Base-by-base conservation (phyloP, 768 basidiomycete species). In the Boletus rubescentipes region DNA sequence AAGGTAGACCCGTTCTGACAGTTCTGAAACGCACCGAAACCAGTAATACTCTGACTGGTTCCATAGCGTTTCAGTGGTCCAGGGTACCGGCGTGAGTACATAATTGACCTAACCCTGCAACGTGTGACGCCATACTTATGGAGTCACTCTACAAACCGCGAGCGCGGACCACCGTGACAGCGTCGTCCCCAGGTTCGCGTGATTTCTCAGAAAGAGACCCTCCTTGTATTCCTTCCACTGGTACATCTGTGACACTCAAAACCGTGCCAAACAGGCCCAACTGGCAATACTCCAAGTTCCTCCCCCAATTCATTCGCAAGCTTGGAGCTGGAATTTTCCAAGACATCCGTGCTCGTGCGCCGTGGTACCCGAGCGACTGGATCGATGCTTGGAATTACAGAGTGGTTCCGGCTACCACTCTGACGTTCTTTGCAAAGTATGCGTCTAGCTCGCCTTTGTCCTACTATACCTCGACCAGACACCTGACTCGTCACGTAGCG, bases 341-440 rank as follows among this genome's bases (percentile, higher is more conserved):
- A 35, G 94, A 97, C 70, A 75, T 96, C 14, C 76, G 73, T 42
- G 77, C 87, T 2, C 79, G 94, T 38, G 73, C 76, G 2, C 92
- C 93, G 1, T 94, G 83, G 77, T 98, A 96, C 67, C 53, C 76
- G 32, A 86, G 83, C 50, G 93, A 97, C 72, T 98, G 94, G 94
- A 83, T 76, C 10, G 91, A 95, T 67, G 93, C 89, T 7, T 93
- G 88, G 85, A 91, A 91, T 66, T 96, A 96, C 70, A 78, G 95
- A 46, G 91, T 96, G 8, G 63, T 95, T 7, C 93, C 93, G 7
- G 87, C 93, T 0, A 91, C 91, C 6, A 84, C 87, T 31, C 77
- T 94, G 30, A 90, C 93, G 57, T 91, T 91, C 68, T 92, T 91
- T 63, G 83, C 90, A 55, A 92, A 91, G 87, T 90, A 66, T 51